Percentiles rank a stretch among this genome's conserved stretches.
phyloP scores from a whole-genome alignment of 1,284 basidiomycete genomes.

The Malassezia slooffiae region DNA sequence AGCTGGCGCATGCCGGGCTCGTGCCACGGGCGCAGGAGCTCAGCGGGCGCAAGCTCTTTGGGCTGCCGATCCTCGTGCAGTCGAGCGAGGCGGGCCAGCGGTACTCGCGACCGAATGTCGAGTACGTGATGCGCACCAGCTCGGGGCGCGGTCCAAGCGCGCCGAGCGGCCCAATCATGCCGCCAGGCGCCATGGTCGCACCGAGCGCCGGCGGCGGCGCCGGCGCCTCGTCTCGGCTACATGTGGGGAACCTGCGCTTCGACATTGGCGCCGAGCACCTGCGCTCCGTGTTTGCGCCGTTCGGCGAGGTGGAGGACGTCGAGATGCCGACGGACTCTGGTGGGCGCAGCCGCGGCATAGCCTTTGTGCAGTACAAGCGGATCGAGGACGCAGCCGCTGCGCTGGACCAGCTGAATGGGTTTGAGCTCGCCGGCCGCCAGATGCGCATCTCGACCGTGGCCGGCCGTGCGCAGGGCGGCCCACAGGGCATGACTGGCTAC shows the following conservation, averaged over 20 bases:
- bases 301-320: conserved; percentile 93
- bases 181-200: conserved; percentile 21
- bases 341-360: conserved; percentile 92
- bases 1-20: conserved; percentile 76
- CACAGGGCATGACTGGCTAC: too few relatives aligned
- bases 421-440: conserved; percentile 84
- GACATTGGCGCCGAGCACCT: conserved; percentile 91
- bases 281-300: conserved; percentile 95
- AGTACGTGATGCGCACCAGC: conserved; percentile 16
- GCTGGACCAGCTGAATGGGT: conserved; percentile 93
- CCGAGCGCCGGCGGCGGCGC: conserved; percentile 19
- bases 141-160: conserved; percentile 14
- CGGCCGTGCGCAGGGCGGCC: conserved; percentile 21
- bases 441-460: conserved; percentile 41
- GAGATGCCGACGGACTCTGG: conserved; percentile 83
- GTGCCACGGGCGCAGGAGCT: conserved; percentile 80
- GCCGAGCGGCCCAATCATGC: conserved; percentile 15
- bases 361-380: conserved; percentile 86
- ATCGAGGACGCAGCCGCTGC: conserved; percentile 88
- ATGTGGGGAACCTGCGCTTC: conserved; percentile 91
- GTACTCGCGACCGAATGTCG: conserved; percentile 5
- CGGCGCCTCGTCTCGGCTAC: conserved; percentile 59
- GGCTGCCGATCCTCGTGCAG: conserved; percentile 89
- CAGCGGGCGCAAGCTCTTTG: conserved; percentile 90
- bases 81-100: conserved; percentile 90